phyloP scores from a whole-genome alignment of 257 asterid genomes.

The Nicotiana knightiana region DNA sequence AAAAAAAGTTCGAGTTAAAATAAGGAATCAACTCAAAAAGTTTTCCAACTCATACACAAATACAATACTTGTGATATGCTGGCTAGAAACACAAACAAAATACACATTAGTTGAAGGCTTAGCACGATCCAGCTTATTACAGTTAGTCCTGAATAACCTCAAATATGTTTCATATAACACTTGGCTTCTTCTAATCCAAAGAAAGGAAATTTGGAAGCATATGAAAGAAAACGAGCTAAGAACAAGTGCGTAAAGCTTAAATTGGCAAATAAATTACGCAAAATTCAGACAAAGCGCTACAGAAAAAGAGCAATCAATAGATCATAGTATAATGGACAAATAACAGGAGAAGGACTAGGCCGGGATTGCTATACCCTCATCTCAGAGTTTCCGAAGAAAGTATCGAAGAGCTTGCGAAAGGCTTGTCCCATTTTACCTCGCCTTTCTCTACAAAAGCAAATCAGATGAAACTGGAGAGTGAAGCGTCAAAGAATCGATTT shows the following conservation, averaged over 20 bases:
- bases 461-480: neutral
- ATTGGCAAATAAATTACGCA: neutral
- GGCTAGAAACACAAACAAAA: no score
- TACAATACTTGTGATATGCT: neutral
- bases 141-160: neutral
- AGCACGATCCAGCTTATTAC: neutral
- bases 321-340: neutral
- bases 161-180: neutral
- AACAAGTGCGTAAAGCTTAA: neutral
- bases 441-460: neutral
- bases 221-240: neutral
- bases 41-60: neutral
- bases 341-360: neutral
- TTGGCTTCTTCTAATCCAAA: neutral
- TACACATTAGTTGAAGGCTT: neutral
- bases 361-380: conserved; percentile 54
- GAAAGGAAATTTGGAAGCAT: neutral
- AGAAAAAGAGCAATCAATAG: neutral
- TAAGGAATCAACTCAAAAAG: neutral
- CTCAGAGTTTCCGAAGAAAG: conserved; percentile 95
- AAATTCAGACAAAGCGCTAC: neutral
- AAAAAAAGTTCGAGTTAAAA: neutral
- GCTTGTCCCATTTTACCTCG: conserved; percentile 72
- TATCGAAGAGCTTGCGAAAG: conserved; percentile 93
- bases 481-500: neutral